Conservation (phyloP, 2,329 filamentous ascomycete species). For the Beauveria caledonica region DNA sequence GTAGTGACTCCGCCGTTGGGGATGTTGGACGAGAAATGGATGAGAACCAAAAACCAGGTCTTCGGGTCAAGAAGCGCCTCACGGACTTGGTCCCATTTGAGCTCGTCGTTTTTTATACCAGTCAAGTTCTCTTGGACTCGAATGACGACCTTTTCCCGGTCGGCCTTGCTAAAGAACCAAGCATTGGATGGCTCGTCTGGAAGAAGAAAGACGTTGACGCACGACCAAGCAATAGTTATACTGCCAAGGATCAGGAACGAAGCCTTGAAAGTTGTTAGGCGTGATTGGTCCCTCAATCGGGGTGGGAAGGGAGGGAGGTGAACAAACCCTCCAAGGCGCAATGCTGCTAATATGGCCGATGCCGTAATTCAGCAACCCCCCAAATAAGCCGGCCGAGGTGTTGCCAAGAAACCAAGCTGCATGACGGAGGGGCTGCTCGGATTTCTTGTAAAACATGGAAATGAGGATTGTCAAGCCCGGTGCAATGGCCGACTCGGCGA, state of each 20-base stretch:
- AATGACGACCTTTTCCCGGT: neutral
- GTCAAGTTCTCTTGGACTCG: neutral
- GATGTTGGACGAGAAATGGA: slow-evolving; percentile 28
- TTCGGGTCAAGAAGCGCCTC: slow-evolving; percentile 32
- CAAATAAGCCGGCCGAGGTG: slow-evolving; percentile 18
- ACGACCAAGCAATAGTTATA: neutral
- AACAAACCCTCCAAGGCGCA: slow-evolving; percentile 39
- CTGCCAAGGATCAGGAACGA: slow-evolving; percentile 1
- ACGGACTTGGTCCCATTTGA: slow-evolving; percentile 32
- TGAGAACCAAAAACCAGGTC: slow-evolving; percentile 33
- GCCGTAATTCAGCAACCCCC: slow-evolving; percentile 15
- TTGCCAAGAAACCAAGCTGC: slow-evolving; percentile 23
- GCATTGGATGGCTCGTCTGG: slow-evolving; percentile 4
- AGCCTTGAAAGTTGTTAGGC: neutral
- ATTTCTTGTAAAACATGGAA: slow-evolving; percentile 19
- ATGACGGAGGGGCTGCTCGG: slow-evolving; percentile 21
- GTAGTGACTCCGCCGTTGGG: slow-evolving; percentile 50
- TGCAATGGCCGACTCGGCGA: slow-evolving; percentile 16
- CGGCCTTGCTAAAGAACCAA: neutral
- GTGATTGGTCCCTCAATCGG: neutral
- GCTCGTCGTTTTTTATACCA: neutral
- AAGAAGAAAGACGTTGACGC: neutral
- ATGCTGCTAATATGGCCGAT: slow-evolving; percentile 26
- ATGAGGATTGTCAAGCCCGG: slow-evolving; percentile 13
- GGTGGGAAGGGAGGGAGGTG: neutral